A percentile compares a stretch with the other conserved stretches of the same genome.
Conservation (phyloP, 2,329 filamentous ascomycete species). For the Diaporthe aspalathi region DNA sequence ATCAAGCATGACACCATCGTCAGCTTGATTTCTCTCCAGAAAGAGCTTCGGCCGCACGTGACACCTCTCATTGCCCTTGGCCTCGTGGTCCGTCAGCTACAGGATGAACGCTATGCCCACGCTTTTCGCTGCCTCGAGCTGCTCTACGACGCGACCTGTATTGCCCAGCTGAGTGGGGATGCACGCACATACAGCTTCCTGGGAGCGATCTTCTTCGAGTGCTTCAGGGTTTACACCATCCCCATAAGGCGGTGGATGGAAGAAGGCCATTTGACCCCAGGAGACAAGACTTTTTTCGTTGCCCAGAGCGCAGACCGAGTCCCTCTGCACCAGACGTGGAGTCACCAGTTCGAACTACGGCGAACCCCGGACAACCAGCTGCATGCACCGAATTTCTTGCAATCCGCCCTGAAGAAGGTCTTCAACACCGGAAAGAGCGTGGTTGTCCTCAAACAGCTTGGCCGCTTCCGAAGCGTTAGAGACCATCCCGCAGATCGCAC, state of each 20-base stretch:
- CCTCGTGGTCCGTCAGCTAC: slow-evolving; percentile 69
- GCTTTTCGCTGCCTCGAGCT: slow-evolving; percentile 83
- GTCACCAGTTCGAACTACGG: slow-evolving; percentile 77
- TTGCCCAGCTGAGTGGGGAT: slow-evolving; percentile 77
- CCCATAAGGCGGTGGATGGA: slow-evolving; percentile 89
- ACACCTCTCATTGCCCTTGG: slow-evolving; percentile 70
- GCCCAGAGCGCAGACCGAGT: slow-evolving; percentile 66
- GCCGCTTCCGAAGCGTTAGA: slow-evolving; percentile 57
- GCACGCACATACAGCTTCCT: slow-evolving; percentile 70
- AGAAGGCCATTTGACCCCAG: slow-evolving; percentile 73
- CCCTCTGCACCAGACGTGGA: slow-evolving; percentile 78
- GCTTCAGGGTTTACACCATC: slow-evolving; percentile 83
- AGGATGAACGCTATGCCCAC: slow-evolving; percentile 58
- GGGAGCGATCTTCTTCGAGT: slow-evolving; percentile 79
- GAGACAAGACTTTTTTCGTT: slow-evolving; percentile 82
- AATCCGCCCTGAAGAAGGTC: slow-evolving; percentile 75
- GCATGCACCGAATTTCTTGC: slow-evolving; percentile 80
- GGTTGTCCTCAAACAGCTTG: slow-evolving; percentile 81
- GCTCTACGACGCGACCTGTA: slow-evolving; percentile 76
- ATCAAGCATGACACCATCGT: slow-evolving; percentile 66
- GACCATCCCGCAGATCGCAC: slow-evolving; percentile 10
- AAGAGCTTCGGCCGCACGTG: slow-evolving; percentile 65
- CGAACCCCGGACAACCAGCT: slow-evolving; percentile 68
- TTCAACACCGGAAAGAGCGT: slow-evolving; percentile 92
- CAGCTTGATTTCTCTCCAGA: slow-evolving; percentile 73